Conservation (phyloP, 2,329 filamentous ascomycete genomes). For the Apiospora kogelbergensis region DNA sequence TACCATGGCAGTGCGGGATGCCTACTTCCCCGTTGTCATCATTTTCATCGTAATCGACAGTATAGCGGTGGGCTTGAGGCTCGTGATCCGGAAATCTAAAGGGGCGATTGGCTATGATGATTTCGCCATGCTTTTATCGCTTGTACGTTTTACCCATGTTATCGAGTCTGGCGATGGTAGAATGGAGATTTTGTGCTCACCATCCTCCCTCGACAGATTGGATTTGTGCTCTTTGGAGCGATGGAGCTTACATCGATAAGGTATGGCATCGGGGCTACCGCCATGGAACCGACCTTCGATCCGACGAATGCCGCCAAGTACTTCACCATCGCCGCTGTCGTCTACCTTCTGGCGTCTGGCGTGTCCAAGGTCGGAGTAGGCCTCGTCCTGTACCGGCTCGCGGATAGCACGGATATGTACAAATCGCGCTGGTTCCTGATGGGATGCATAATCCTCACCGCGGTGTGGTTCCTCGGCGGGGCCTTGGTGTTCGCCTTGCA, state of each 20-base stretch:
- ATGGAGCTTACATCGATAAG: not conserved
- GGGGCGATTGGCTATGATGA: conserved; percentile 3
- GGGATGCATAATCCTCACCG: not conserved
- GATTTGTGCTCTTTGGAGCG: not conserved
- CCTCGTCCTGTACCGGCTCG: not conserved
- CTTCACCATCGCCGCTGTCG: conserved; percentile 6
- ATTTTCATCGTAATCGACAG: conserved; percentile 15
- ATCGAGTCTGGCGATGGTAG: not conserved
- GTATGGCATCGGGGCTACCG: not conserved
- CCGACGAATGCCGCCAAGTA: conserved; percentile 8
- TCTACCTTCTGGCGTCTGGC: not conserved
- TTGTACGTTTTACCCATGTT: not conserved
- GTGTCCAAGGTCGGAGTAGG: conserved; percentile 2
- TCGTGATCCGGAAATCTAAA: conserved; percentile 11
- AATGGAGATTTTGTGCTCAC: not conserved
- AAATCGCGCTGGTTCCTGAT: not conserved
- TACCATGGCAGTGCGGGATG: conserved; percentile 13
- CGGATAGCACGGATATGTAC: not conserved
- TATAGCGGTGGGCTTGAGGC: conserved; percentile 13
- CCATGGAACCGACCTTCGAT: not conserved
- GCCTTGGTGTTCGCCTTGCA: not conserved
- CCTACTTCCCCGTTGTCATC: conserved; percentile 15
- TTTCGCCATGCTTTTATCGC: not conserved
- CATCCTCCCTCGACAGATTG: not conserved
- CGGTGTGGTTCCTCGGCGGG: not conserved